phyloP scores from a whole-genome alignment of 306 rosid genomes.

The Inga leiocalycina region DNA sequence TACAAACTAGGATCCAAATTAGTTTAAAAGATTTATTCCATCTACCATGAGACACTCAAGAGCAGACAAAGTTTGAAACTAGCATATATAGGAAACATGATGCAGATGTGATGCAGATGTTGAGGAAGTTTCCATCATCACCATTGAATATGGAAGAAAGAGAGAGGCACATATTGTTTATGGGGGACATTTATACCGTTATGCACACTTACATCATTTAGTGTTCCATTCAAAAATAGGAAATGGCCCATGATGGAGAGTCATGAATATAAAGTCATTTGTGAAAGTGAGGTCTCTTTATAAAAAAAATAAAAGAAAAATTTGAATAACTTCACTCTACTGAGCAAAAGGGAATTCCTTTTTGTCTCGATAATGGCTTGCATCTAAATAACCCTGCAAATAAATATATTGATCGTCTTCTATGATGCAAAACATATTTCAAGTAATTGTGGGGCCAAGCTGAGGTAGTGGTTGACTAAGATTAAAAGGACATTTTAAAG shows the following conservation, averaged over 20 bases:
- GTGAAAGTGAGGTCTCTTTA: slow-evolving; percentile 29
- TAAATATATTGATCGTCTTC: slow-evolving; percentile 21
- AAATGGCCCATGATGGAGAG: slow-evolving; percentile 46
- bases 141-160: neutral
- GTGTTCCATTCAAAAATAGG: slow-evolving; percentile 40
- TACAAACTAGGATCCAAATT: neutral
- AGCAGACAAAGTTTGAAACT: slow-evolving; percentile 21
- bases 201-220: slow-evolving; percentile 30
- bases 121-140: slow-evolving; percentile 36
- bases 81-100: slow-evolving; percentile 4
- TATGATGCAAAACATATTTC: slow-evolving; percentile 39
- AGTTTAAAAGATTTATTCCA: neutral
- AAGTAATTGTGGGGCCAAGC: slow-evolving; percentile 12
- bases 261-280: slow-evolving; percentile 33
- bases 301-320: too few relatives aligned
- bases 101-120: slow-evolving; percentile 29
- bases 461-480: neutral
- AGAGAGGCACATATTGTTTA: slow-evolving; percentile 28
- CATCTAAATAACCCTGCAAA: slow-evolving; percentile 22
- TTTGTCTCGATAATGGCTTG: slow-evolving; percentile 29
- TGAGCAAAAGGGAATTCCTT: slow-evolving; percentile 6
- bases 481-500: neutral
- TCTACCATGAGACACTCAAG: slow-evolving; percentile 9
- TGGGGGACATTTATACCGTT: slow-evolving; percentile 29
- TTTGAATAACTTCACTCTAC: neutral